Base-by-base conservation (phyloP, 106 monocot genomes). In the Platanthera guangdongensis region DNA sequence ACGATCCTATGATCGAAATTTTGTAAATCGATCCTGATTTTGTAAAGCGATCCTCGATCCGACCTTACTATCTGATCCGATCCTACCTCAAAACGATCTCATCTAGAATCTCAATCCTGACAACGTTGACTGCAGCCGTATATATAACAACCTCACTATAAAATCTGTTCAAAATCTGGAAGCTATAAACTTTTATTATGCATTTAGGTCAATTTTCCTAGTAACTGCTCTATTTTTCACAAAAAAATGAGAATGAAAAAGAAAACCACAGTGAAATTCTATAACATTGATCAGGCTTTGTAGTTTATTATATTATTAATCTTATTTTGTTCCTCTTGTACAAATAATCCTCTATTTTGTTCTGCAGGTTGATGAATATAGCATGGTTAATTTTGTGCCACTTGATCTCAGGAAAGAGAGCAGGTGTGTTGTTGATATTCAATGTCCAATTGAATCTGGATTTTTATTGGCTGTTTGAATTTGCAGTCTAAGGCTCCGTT, bases 381-480 rank as follows among this genome's bases (percentile, higher is more conserved):
- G 84, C 81, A 93, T 92, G 95, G 95, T 95, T 72, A 92, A 83
- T 75, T 95, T 93, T 81, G 75, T 90, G 64, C 92, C 95, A 10
- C 90, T 95, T 69, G 95, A 95, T 79, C 76, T 95, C 71, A 85
- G 92, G 85, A 95, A 95, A 80, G 92, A 93, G 75, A 95, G 87
- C 82, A 95, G 95, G 95, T 90, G 81, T 52, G 70, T 32, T 70
- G 13, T 63, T 64, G 55, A n/a, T n/a, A 2, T 55, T 5, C 12
- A 55, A 21, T 60, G 21, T 60, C 7, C 59, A 60, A n/a, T 60
- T 60, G 59, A 60, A 21, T 60, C 59, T 60, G 5, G 21, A 18
- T 60, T 19, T 3, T 60, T 19, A 16, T 18, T 60, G 6, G 9
- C 19, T 19, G 18, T 60, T 21, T 60, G 21, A 60, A 60, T 19